These are phyloP conservation scores for Nymphaea thermarum DNA, from an alignment of 164 flowering plant genomes.

Conservation along the genomic window DNA sequence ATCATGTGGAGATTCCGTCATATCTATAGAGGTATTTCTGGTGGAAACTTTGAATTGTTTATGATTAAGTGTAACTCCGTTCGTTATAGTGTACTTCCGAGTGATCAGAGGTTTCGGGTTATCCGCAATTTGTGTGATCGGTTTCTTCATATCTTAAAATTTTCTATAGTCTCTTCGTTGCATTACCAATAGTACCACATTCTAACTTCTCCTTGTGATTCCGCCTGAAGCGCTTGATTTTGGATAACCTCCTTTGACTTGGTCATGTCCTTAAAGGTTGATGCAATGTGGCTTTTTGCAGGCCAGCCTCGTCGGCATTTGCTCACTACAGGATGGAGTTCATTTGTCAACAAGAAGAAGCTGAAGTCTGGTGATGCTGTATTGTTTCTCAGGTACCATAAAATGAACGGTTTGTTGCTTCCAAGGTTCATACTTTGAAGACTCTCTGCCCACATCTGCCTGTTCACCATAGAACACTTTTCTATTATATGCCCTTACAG, in stretches of 20 bases:
- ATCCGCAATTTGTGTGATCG: no score
- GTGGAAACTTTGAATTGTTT: background rate
- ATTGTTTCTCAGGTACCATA: constrained; percentile 73
- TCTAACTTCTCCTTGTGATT: no score
- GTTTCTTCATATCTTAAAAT: no score
- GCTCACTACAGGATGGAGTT: constrained; percentile 99
- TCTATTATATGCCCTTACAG: constrained; percentile 18
- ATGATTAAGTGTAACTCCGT: no score
- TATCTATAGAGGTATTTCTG: constrained; percentile 66
- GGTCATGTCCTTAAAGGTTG: background rate
- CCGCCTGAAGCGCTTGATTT: background rate
- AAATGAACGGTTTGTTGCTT: background rate
- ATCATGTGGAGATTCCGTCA: constrained; percentile 87
- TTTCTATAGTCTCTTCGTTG: no score
- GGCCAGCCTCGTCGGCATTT: constrained; percentile 98
- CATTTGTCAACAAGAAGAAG: constrained; percentile 90
- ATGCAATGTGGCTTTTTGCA: constrained; percentile 14
- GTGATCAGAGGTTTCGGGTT: no score
- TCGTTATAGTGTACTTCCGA: no score
- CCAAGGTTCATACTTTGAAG: background rate
- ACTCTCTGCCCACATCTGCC: no score
- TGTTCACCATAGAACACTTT: no score
- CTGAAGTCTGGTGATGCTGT: constrained; percentile 97
- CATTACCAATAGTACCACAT: no score
- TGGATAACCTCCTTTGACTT: background rate